phyloP scores from a whole-genome alignment of 1,284 basidiomycete genomes.

The Agroathelia rolfsii region DNA sequence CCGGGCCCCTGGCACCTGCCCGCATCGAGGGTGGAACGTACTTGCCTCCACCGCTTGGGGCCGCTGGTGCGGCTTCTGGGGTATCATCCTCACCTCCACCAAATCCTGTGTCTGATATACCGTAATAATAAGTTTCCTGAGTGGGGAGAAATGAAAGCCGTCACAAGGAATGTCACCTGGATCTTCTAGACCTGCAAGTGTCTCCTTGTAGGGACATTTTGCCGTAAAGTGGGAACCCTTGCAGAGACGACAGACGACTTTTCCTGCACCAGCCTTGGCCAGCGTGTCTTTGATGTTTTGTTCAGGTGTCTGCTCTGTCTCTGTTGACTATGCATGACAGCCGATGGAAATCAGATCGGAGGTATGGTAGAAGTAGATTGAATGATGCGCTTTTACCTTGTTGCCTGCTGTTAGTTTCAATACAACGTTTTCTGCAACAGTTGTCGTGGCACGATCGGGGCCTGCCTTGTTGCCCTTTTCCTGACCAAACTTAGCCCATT shows the following conservation, averaged over 20 bases:
- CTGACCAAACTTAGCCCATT: slow-evolving; percentile 90
- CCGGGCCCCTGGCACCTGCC: slow-evolving; percentile 56
- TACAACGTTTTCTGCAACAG: slow-evolving; percentile 85
- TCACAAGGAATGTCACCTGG: slow-evolving; percentile 30
- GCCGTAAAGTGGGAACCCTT: slow-evolving; percentile 97
- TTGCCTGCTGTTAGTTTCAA: slow-evolving; percentile 83
- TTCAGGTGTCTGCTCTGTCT: slow-evolving; percentile 63
- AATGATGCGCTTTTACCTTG: slow-evolving; percentile 43
- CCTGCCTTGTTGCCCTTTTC: slow-evolving; percentile 86
- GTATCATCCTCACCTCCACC: slow-evolving; percentile 44
- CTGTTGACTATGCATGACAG: slow-evolving; percentile 29
- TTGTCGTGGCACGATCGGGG: slow-evolving; percentile 91
- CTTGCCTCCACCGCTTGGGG: slow-evolving; percentile 50
- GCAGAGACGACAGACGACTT: slow-evolving; percentile 90
- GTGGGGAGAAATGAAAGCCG: slow-evolving; percentile 5
- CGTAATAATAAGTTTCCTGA: too few species aligned
- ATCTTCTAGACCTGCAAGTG: slow-evolving; percentile 69
- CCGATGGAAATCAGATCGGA: background rate
- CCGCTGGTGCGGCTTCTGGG: slow-evolving; percentile 31
- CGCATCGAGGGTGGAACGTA: slow-evolving; percentile 93
- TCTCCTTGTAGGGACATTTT: slow-evolving; percentile 98
- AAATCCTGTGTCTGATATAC: slow-evolving; percentile 31
- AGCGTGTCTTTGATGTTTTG: slow-evolving; percentile 65
- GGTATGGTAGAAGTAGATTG: slow-evolving; percentile 11
- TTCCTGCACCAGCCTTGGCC: slow-evolving; percentile 68